Percentiles rank a stretch among this genome's conserved stretches.
Conservation (phyloP, 129 eudicot genomes). For the Flaveria trinervia region DNA sequence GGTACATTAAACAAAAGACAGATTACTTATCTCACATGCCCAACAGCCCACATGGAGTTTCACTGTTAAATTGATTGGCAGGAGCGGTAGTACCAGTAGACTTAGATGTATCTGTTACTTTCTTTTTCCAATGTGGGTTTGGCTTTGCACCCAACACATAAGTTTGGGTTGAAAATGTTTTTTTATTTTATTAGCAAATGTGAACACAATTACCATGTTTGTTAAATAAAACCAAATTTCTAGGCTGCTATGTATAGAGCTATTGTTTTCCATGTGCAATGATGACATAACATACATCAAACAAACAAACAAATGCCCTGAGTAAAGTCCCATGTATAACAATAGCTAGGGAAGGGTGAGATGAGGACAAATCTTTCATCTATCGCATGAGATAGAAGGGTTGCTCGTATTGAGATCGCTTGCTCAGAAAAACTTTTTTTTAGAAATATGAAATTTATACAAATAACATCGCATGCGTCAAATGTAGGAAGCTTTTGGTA, state of each 20-base stretch:
- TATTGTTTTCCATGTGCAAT: constrained; percentile 27
- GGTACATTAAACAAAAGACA: not conserved
- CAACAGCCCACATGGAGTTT: not conserved
- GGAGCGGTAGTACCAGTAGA: not conserved
- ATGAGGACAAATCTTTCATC: too few relatives aligned
- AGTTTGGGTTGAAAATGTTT: not conserved
- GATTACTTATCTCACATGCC: not conserved
- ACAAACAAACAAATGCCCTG: too few relatives aligned
- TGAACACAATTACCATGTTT: not conserved
- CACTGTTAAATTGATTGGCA: not conserved
- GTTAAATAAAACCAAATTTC: not conserved
- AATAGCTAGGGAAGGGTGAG: too few relatives aligned
- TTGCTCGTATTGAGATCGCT: too few relatives aligned
- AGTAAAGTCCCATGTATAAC: too few relatives aligned
- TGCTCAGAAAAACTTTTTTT: too few relatives aligned
- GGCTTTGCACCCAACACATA: not conserved
- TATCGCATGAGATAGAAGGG: too few relatives aligned
- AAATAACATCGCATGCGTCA: not conserved
- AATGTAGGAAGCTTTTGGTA: constrained; percentile 18
- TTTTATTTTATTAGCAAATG: constrained; percentile 9
- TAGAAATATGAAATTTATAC: too few relatives aligned
- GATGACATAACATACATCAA: not conserved
- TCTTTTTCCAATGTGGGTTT: not conserved
- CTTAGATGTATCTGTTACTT: too few relatives aligned
- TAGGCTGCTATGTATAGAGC: not conserved